Evolutionary conservation across 2,329 filamentous ascomycete genomes (phyloP).

Genomic region (Claviceps digitariae): DNA sequence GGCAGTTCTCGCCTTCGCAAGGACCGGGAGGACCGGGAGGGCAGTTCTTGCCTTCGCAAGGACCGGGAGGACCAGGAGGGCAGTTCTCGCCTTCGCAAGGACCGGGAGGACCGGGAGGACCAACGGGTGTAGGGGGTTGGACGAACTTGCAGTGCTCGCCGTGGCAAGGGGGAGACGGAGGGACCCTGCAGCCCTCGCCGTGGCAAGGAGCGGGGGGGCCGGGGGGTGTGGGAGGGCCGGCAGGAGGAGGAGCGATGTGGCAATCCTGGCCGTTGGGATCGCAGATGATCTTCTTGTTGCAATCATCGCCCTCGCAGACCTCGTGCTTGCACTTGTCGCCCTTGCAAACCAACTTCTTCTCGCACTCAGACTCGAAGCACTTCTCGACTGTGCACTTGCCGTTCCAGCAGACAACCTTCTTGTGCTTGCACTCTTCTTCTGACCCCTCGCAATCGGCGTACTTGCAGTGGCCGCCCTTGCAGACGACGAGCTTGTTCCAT

Average conservation of each 20-base stretch:
- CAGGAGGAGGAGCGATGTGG: constrained; percentile 6
- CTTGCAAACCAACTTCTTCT: constrained; percentile 21
- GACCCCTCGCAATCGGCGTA: constrained; percentile 11
- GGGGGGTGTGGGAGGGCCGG: constrained; percentile 2
- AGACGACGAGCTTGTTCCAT: constrained; percentile 18
- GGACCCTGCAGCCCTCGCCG: constrained; percentile 3
- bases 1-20: constrained; percentile 1
- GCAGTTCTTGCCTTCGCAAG: background rate
- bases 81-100: background rate
- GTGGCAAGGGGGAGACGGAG: background rate
- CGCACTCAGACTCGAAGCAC: constrained; percentile 17
- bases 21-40: too few species aligned
- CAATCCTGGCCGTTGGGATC: constrained; percentile 10
- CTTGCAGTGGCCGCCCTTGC: constrained; percentile 16
- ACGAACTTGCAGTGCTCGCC: constrained; percentile 1
- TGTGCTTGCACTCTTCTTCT: constrained; percentile 10
- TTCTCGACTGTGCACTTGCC: constrained; percentile 17
- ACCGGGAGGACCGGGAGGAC: constrained; percentile 1
- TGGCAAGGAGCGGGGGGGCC: constrained; percentile 1
- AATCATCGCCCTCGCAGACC: constrained; percentile 16
- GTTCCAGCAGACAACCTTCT: constrained; percentile 22
- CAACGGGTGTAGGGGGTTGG: background rate
- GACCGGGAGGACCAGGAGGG: background rate
- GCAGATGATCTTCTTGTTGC: constrained; percentile 18
- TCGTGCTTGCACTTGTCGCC: constrained; percentile 17